Percentiles rank a stretch among this genome's conserved stretches.
These are phyloP conservation scores for Viola odorata DNA, from an alignment of 345 rosid species.

Conservation along the genomic window DNA sequence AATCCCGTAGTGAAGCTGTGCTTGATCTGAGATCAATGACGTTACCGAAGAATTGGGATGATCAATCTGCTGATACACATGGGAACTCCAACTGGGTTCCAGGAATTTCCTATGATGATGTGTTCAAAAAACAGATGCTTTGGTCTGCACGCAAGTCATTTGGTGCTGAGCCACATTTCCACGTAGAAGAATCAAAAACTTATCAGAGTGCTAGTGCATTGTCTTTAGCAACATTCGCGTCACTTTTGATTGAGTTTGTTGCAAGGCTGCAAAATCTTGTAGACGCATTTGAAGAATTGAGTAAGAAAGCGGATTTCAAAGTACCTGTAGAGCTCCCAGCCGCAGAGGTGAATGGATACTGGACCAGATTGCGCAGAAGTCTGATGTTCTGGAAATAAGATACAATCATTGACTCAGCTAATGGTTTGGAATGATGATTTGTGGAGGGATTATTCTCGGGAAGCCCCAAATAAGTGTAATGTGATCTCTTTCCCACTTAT, in stretches of 20 bases:
- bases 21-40: slow-evolving; percentile 45
- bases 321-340: slow-evolving; percentile 40
- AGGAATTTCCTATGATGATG: slow-evolving; percentile 17
- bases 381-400: slow-evolving; percentile 20
- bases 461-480: background rate
- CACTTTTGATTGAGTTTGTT: slow-evolving; percentile 79
- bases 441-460: background rate
- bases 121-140: slow-evolving; percentile 48
- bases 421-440: background rate
- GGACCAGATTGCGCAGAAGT: slow-evolving; percentile 33
- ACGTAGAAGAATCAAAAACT: slow-evolving; percentile 49
- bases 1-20: slow-evolving; percentile 75
- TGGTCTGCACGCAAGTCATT: slow-evolving; percentile 45
- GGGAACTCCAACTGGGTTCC: slow-evolving; percentile 13
- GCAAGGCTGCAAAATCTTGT: slow-evolving; percentile 79
- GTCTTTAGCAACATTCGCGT: slow-evolving; percentile 83
- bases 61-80: slow-evolving; percentile 1
- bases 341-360: slow-evolving; percentile 31
- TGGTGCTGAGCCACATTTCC: slow-evolving; percentile 21
- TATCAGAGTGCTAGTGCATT: slow-evolving; percentile 85
- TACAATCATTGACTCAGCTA: background rate
- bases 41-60: slow-evolving; percentile 24
- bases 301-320: slow-evolving; percentile 60
- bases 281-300: slow-evolving; percentile 55
- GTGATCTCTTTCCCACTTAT: background rate